Evolutionary conservation across 1,284 basidiomycete genomes (phyloP).

Genomic region (Malassezia vespertilionis): DNA sequence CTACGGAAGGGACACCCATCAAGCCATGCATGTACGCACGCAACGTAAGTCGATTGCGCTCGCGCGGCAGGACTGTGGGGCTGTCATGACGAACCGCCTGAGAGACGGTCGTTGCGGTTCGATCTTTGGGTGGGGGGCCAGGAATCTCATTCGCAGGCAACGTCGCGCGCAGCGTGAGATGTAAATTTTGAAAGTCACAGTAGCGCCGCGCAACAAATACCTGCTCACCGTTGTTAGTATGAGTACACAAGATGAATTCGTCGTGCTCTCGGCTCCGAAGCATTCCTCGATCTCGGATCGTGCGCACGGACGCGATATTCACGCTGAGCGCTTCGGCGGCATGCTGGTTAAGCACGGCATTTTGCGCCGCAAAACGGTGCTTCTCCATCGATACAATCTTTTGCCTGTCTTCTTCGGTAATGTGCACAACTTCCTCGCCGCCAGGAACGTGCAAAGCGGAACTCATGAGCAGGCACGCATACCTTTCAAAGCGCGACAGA

Average conservation of each 20-base stretch:
- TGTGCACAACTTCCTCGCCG: constrained; percentile 39
- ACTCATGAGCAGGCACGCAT: constrained; percentile 30
- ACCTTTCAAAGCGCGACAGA: not conserved
- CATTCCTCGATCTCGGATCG: constrained; percentile 26
- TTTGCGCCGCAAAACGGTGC: constrained; percentile 24
- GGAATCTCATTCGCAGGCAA: constrained; percentile 34
- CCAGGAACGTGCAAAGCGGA: constrained; percentile 32
- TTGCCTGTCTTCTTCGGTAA: constrained; percentile 29
- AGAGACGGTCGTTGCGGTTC: constrained; percentile 23
- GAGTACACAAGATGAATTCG: constrained; percentile 87
- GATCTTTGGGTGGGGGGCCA: constrained; percentile 34
- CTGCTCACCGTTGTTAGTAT: constrained; percentile 52
- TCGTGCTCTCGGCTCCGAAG: constrained; percentile 34
- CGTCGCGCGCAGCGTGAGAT: constrained; percentile 32
- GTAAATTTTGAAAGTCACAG: constrained; percentile 66
- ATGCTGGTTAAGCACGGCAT: not conserved
- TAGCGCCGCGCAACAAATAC: constrained; percentile 83
- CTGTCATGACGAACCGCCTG: constrained; percentile 21
- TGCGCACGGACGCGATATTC: constrained; percentile 41
- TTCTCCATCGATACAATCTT: constrained; percentile 29
- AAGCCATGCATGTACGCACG: constrained; percentile 78
- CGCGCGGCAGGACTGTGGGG: constrained; percentile 49
- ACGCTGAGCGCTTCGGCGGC: constrained; percentile 24
- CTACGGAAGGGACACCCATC: constrained; percentile 59
- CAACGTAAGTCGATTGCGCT: constrained; percentile 90